These are phyloP conservation scores for Colletotrichum plurivorum DNA, from an alignment of 2,329 filamentous ascomycete genomes.

Conservation along the genomic window DNA sequence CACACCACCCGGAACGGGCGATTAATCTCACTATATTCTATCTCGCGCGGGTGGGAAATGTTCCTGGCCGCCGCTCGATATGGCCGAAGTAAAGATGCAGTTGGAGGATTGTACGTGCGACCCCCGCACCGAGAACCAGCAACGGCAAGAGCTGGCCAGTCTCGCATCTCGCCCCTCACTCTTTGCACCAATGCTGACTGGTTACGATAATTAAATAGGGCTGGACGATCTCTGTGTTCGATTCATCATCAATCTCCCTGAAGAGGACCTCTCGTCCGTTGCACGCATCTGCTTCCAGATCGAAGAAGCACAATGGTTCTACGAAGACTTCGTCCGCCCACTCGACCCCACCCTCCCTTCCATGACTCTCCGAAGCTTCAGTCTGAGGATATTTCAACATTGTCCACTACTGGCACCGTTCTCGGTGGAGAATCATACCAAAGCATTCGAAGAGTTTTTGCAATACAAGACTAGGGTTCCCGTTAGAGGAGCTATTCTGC, in stretches of 20 bases:
- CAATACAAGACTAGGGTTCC: conserved; percentile 96
- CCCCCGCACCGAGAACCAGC: conserved; percentile 23
- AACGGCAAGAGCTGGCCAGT: conserved; percentile 25
- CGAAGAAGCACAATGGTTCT: conserved; percentile 99
- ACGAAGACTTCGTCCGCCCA: conserved; percentile 98
- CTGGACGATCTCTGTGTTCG: conserved; percentile 98
- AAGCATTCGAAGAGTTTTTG: conserved; percentile 92
- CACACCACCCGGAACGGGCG: conserved; percentile 23
- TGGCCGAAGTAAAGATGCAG: conserved; percentile 85
- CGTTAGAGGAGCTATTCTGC: conserved; percentile 92
- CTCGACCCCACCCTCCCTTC: conserved; percentile 87
- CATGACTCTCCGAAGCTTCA: conserved; percentile 88
- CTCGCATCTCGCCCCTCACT: conserved; percentile 26
- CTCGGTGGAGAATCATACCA: conserved; percentile 81
- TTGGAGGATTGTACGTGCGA: conserved; percentile 84
- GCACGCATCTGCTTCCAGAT: conserved; percentile 98
- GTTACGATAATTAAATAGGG: conserved; percentile 67
- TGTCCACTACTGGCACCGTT: conserved; percentile 90
- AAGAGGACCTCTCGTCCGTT: conserved; percentile 89
- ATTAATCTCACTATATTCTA: background rate
- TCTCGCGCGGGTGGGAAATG: conserved; percentile 22
- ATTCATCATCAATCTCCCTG: conserved; percentile 96
- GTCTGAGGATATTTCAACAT: conserved; percentile 91
- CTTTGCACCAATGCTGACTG: conserved; percentile 35
- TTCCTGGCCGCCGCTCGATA: conserved; percentile 62